phyloP scores from a whole-genome alignment of 75 land plant genomes.

The Pinus albicaulis region DNA sequence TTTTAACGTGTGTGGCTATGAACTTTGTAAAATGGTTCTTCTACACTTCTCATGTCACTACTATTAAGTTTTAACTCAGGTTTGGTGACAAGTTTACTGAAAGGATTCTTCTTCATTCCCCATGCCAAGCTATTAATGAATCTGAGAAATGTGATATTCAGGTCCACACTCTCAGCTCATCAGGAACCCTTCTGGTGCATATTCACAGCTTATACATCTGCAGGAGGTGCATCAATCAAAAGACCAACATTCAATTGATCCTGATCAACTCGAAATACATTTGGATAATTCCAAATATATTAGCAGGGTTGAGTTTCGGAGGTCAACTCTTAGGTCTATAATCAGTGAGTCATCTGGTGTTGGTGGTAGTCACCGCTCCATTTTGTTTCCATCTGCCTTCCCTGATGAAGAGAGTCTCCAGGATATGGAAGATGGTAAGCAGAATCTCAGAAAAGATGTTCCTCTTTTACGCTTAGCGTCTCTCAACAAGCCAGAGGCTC shows the following conservation, averaged over 20 bases:
- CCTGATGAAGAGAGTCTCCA: constrained; percentile 14
- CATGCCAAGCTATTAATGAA: no score
- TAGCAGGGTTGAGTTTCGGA: constrained; percentile 7
- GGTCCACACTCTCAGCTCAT: background rate
- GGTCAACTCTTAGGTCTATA: constrained; percentile 16
- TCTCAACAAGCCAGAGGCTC: constrained; percentile 80
- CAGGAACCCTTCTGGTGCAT: background rate
- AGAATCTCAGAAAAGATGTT: constrained; percentile 18
- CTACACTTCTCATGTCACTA: background rate
- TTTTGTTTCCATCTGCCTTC: constrained; percentile 7
- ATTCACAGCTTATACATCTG: background rate
- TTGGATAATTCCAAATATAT: constrained; percentile 15
- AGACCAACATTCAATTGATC: background rate
- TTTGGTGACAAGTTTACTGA: background rate
- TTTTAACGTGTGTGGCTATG: background rate
- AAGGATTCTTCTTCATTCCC: no score
- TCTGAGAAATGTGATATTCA: background rate
- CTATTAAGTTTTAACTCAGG: background rate
- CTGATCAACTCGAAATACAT: background rate
- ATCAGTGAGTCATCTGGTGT: constrained; percentile 28
- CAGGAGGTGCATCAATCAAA: background rate
- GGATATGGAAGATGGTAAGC: constrained; percentile 3
- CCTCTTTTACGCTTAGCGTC: constrained; percentile 58
- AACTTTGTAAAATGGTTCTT: background rate
- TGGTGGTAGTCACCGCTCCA: constrained; percentile 15